These are phyloP conservation scores for Penicillium fuscoglaucum DNA, from an alignment of 2,329 filamentous ascomycete genomes.

Conservation along the genomic window DNA sequence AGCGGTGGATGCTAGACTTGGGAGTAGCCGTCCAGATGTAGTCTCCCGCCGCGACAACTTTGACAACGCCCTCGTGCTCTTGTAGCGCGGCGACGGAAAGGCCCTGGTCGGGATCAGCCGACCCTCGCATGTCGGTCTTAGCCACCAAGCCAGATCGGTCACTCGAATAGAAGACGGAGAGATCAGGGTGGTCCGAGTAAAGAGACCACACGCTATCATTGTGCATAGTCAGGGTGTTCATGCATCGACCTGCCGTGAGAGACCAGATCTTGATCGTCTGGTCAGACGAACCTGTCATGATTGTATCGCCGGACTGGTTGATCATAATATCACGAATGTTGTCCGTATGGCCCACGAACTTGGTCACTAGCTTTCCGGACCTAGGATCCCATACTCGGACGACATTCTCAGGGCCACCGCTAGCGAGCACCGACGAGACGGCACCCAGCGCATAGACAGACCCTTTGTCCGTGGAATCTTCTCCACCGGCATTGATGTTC, in stretches of 20 bases:
- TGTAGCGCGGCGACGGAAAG: conserved; percentile 87
- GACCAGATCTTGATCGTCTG: conserved; percentile 99
- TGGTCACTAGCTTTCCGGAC: conserved; percentile 86
- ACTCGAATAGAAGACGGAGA: conserved; percentile 90
- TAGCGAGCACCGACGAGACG: conserved; percentile 78
- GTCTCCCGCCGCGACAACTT: conserved; percentile 64
- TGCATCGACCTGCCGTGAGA: conserved; percentile 88
- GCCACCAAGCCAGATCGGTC: conserved; percentile 92
- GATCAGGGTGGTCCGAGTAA: conserved; percentile 80
- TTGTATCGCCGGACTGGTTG: conserved; percentile 82
- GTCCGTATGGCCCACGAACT: conserved; percentile 95
- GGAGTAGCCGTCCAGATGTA: conserved; percentile 89
- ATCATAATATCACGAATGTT: conserved; percentile 90
- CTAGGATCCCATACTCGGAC: conserved; percentile 89
- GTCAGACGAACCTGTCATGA: conserved; percentile 92
- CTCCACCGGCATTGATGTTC: conserved; percentile 73
- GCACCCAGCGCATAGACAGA: conserved; percentile 90
- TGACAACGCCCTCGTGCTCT: conserved; percentile 73
- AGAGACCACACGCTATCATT: conserved; percentile 97
- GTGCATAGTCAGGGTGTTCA: conserved; percentile 99
- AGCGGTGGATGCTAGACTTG: conserved; percentile 88
- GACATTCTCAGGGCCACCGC: conserved; percentile 89
- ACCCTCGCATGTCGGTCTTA: conserved; percentile 84
- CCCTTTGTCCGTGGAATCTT: conserved; percentile 83
- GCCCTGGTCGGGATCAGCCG: conserved; percentile 79